These are phyloP conservation scores for Citrullus amarus DNA, from an alignment of 306 rosid genomes.

Conservation along the genomic window DNA sequence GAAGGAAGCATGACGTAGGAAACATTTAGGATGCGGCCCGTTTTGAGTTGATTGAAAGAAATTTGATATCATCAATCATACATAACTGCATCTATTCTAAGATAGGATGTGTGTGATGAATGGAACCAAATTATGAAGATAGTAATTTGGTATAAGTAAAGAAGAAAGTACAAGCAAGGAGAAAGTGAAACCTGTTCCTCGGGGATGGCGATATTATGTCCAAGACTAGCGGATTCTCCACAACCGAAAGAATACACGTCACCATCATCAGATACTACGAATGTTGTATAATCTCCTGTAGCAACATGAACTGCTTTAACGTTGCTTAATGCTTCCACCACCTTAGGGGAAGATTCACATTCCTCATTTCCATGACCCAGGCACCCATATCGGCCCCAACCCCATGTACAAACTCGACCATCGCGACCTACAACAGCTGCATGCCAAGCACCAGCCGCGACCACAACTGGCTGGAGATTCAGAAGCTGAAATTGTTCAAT, in stretches of 20 bases:
- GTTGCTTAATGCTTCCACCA: slow-evolving; percentile 56
- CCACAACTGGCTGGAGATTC: slow-evolving; percentile 77
- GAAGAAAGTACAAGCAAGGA: slow-evolving; percentile 6
- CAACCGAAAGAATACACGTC: slow-evolving; percentile 90
- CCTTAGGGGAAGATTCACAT: slow-evolving; percentile 76
- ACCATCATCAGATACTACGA: slow-evolving; percentile 66
- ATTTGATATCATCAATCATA: no score
- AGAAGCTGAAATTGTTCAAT: slow-evolving; percentile 57
- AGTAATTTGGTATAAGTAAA: not conserved
- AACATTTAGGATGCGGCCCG: not conserved
- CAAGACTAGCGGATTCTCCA: slow-evolving; percentile 96
- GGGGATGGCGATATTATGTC: slow-evolving; percentile 38
- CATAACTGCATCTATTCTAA: no score
- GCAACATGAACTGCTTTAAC: slow-evolving; percentile 82
- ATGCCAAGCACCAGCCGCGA: slow-evolving; percentile 98
- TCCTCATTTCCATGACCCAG: slow-evolving; percentile 94
- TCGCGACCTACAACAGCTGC: slow-evolving; percentile 94
- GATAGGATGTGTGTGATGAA: no score
- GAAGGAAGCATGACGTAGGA: not conserved
- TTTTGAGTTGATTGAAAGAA: not conserved
- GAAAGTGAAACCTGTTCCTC: slow-evolving; percentile 54
- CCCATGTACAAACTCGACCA: slow-evolving; percentile 97
- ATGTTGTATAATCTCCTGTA: slow-evolving; percentile 94
- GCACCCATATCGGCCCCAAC: slow-evolving; percentile 97
- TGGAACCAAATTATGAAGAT: no score